These are phyloP conservation scores for Mycena rosella DNA, from an alignment of 768 basidiomycete species.

Conservation along the genomic window DNA sequence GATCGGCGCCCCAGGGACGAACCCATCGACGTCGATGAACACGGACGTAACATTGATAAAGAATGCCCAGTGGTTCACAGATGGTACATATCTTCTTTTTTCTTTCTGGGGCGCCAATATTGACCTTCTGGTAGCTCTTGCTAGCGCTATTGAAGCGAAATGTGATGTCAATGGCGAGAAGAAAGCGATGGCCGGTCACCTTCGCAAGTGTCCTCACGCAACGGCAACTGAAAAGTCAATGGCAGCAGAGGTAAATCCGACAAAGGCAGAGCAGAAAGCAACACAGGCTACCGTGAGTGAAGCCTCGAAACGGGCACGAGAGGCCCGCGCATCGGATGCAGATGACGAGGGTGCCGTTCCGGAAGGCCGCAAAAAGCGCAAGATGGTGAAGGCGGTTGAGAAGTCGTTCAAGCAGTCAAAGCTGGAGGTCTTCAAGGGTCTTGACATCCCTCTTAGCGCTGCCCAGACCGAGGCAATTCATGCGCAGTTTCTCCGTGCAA, in stretches of 20 bases:
- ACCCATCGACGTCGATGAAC: constrained; percentile 1
- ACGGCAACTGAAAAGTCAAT: constrained; percentile 16
- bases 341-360: constrained; percentile 20
- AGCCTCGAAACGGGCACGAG: too few species aligned
- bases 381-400: constrained; percentile 36
- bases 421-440: constrained; percentile 43
- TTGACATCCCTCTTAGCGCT: constrained; percentile 42
- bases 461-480: constrained; percentile 36
- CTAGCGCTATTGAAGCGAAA: background rate
- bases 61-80: background rate
- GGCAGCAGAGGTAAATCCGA: too few species aligned
- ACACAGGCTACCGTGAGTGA: too few species aligned
- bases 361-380: constrained; percentile 26
- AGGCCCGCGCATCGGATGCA: too few species aligned
- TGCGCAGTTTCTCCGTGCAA: constrained; percentile 43
- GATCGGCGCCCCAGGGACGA: background rate
- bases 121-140: background rate
- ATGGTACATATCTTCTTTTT: background rate
- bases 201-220: background rate
- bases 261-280: too few species aligned
- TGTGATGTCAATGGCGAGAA: constrained; percentile 13
- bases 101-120: too few species aligned
- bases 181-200: background rate
- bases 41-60: background rate
- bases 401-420: constrained; percentile 38